These are phyloP conservation scores for Cyphellophora europaea DNA, from an alignment of 2,329 filamentous ascomycete genomes.

Conservation along the genomic window DNA sequence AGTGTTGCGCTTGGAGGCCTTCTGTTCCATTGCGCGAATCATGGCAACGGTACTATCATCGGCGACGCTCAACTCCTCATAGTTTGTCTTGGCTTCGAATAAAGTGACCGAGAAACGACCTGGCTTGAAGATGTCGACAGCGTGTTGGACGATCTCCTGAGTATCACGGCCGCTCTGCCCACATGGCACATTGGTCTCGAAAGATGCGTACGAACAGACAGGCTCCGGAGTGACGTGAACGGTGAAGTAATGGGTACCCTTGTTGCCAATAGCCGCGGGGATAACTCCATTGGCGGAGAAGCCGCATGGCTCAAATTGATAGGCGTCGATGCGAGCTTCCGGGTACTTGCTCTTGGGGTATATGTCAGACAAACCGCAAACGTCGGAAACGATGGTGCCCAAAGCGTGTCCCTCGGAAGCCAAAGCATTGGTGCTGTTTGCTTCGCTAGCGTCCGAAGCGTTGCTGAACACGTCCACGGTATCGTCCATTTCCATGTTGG, in stretches of 20 bases:
- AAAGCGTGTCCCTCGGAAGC: conserved; percentile 91
- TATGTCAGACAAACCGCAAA: conserved; percentile 78
- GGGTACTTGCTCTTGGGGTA: conserved; percentile 83
- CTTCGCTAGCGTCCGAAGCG: conserved; percentile 52
- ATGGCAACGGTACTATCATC: conserved; percentile 24
- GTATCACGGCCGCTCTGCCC: conserved; percentile 81
- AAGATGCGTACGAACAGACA: conserved; percentile 93
- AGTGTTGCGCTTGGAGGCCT: conserved; percentile 33
- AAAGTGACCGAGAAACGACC: conserved; percentile 96
- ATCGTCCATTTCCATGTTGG: conserved; percentile 53
- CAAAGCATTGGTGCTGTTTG: conserved; percentile 49
- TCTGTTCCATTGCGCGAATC: conserved; percentile 32
- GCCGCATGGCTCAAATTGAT: conserved; percentile 91
- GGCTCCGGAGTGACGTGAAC: conserved; percentile 97
- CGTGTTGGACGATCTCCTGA: conserved; percentile 82
- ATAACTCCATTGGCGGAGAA: conserved; percentile 97
- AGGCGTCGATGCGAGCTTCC: conserved; percentile 87
- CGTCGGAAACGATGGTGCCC: conserved; percentile 83
- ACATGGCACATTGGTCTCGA: conserved; percentile 94
- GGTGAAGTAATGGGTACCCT: conserved; percentile 82
- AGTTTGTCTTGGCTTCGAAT: conserved; percentile 72
- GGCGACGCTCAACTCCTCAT: conserved; percentile 30
- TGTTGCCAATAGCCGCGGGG: conserved; percentile 57
- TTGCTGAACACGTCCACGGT: conserved; percentile 69
- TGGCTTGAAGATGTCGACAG: conserved; percentile 91